Evolutionary conservation across 2,329 filamentous ascomycete species (phyloP).

Genomic region (Gyromitra esculenta): DNA sequence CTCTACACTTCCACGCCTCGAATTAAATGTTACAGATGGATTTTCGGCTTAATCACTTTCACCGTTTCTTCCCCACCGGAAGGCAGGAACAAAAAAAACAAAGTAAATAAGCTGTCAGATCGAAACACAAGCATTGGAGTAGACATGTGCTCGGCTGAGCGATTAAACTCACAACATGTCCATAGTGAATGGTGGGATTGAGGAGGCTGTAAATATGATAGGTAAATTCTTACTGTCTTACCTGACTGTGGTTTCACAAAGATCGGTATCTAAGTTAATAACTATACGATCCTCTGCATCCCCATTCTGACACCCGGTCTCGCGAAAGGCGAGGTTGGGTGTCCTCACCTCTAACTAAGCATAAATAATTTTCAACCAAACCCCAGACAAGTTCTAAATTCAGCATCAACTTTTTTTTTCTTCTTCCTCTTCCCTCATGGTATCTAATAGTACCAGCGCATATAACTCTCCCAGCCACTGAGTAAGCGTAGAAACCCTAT

Average conservation of each 20-base stretch:
- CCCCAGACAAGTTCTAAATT: slow-evolving; percentile 1
- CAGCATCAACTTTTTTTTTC: not conserved
- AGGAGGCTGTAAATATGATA: too few species aligned
- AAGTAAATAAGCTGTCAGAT: not conserved
- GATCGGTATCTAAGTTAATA: not conserved
- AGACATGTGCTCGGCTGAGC: not conserved
- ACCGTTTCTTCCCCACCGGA: not conserved
- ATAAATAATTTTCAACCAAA: not conserved
- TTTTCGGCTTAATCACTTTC: too few species aligned
- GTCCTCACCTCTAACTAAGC: not conserved
- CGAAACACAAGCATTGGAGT: too few species aligned
- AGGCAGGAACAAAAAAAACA: not conserved
- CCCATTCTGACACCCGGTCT: not conserved
- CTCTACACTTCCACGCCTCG: too few species aligned
- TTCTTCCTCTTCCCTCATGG: too few species aligned
- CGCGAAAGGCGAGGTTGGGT: not conserved
- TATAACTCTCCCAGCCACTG: not conserved
- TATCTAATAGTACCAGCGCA: slow-evolving; percentile 1
- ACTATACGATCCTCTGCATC: not conserved
- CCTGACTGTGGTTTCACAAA: not conserved
- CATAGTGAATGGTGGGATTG: not conserved
- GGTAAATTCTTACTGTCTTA: not conserved
- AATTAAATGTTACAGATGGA: too few species aligned
- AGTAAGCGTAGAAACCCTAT: not conserved
- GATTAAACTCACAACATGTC: not conserved